Evolutionary conservation across 2,329 filamentous ascomycete genomes (phyloP), one percentile per base, ranked within the genome.

Genomic region (Penicillium glabrum): DNA sequence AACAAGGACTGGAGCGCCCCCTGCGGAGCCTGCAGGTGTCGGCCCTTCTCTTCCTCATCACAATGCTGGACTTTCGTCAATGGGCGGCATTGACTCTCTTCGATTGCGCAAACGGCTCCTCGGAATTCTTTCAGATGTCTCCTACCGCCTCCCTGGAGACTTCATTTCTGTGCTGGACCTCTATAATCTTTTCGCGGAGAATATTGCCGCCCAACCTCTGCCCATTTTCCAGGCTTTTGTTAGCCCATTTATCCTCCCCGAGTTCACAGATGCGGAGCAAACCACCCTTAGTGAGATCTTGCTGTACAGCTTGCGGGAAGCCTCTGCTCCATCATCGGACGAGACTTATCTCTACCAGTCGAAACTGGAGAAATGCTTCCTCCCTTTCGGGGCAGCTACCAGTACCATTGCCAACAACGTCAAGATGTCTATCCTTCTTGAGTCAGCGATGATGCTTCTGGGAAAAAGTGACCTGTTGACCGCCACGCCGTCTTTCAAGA

Each of bases 371-470:
- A 61, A 78, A 44, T 87, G 86, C 66, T 93, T 86, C 69, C 80
- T 91, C 2, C 84, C 84, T 0, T 86, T 82, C 61, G 79, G 87
- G 0, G 88, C 90, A 1, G 86, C 84, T 57, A 85, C 82, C 0
- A 77, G 82, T 14, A 80, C 79, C 7, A 72, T 82, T 0, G 81
- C 84, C 21, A 89, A 91, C 60, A 93, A 95, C 64, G 86, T 87
- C 27, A 89, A 89, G 69, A 79, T 93, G 37, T 87, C 87, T 2
- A 73, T 93, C 10, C 72, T 89, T 29, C 75, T 91, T 0, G 90
- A 93, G 73, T 80, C 80, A 2, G 72, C 91, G 49, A 67, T 90
- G 29, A 80, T 86, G 46, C 74, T 86, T 7, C 72, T 86, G 27
- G 75, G 70, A 13, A 69, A 67, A 14, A 66, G 67, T 31, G 69